Evolutionary conservation across 441 rosid genomes (phyloP).

Genomic region (Erodium moschatum): DNA sequence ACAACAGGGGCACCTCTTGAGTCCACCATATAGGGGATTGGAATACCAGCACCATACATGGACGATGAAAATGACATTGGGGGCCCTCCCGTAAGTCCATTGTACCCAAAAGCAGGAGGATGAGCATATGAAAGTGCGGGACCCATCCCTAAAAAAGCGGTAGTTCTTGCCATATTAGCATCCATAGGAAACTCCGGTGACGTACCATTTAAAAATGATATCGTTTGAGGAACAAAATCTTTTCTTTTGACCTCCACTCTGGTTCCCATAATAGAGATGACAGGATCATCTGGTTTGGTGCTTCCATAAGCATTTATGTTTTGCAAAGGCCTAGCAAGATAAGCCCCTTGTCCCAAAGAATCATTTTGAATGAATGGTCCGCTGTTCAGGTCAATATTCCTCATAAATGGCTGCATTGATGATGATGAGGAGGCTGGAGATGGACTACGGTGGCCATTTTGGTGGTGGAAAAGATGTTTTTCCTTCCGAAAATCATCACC

Average conservation of each 20-base stretch:
- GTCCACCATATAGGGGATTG: constrained; percentile 62
- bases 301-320: constrained; percentile 34
- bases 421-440: constrained; percentile 77
- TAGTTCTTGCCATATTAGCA: constrained; percentile 40
- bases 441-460: constrained; percentile 50
- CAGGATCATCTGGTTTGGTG: constrained; percentile 47
- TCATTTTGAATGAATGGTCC: constrained; percentile 49
- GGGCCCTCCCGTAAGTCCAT: constrained; percentile 27
- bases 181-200: constrained; percentile 41
- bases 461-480: constrained; percentile 37
- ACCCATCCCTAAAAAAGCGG: constrained; percentile 49
- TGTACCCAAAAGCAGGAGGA: constrained; percentile 54
- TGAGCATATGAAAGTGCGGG: constrained; percentile 46
- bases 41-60: constrained; percentile 36
- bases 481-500: constrained; percentile 52
- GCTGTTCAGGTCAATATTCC: constrained; percentile 89
- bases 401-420: constrained; percentile 45
- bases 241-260: constrained; percentile 53
- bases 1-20: constrained; percentile 59
- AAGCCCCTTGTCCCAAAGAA: constrained; percentile 15
- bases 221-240: constrained; percentile 36
- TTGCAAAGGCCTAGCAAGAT: constrained; percentile 26
- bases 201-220: constrained; percentile 53
- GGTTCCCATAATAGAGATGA: constrained; percentile 65
- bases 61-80: constrained; percentile 45